phyloP scores from a whole-genome alignment of 2,329 filamentous ascomycete genomes.

The Colletotrichum sp. region DNA sequence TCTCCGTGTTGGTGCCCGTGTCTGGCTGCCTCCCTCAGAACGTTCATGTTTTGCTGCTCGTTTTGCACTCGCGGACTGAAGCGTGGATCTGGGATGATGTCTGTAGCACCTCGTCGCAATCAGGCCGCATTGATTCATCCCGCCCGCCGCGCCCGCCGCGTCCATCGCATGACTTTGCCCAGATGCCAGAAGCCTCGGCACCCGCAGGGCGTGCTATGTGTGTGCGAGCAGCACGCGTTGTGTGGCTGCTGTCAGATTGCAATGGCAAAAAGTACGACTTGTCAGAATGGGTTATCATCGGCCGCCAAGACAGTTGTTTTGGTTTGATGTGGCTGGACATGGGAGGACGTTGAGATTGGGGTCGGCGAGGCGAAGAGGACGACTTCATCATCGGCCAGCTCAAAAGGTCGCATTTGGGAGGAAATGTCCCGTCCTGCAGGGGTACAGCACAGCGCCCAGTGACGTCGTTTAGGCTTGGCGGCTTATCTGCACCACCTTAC shows the following conservation, averaged over 20 bases:
- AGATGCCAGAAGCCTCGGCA: not conserved
- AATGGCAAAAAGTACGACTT: not conserved
- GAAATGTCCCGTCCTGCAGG: not conserved
- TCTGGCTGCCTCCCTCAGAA: conserved; percentile 3
- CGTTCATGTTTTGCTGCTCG: not conserved
- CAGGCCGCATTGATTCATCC: not conserved
- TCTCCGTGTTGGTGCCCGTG: not conserved
- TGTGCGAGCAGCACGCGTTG: not conserved
- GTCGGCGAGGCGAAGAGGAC: not conserved
- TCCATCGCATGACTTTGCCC: not conserved
- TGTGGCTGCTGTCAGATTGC: not conserved
- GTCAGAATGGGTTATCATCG: not conserved
- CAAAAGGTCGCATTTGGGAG: not conserved
- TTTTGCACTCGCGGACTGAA: not conserved
- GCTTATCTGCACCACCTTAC: not conserved
- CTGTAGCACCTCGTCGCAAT: not conserved
- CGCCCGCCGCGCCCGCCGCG: not conserved
- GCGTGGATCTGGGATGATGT: not conserved
- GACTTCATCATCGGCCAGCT: not conserved
- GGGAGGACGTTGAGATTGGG: not conserved
- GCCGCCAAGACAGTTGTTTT: not conserved
- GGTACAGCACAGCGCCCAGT: not conserved
- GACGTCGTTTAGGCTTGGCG: not conserved
- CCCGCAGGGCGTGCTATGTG: not conserved
- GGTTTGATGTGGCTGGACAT: not conserved